Evolutionary conservation across 306 rosid species (phyloP).

Genomic region (Cucumis cinereus): DNA sequence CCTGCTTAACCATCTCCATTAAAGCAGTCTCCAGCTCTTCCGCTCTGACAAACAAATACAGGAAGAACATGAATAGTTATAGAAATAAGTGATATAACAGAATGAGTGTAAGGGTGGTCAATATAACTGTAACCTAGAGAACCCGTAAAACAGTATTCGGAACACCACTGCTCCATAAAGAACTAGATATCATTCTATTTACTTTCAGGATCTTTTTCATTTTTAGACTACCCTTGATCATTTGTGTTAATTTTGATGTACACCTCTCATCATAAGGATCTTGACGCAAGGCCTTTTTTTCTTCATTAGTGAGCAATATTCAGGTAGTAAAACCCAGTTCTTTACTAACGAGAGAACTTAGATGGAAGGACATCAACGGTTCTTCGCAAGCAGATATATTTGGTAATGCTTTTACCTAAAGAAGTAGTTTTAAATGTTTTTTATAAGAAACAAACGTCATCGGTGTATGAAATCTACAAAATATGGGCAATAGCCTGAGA

Average conservation of each 20-base stretch:
- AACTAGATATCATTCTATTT: background rate
- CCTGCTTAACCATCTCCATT: constrained; percentile 97
- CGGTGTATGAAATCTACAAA: too few relatives aligned
- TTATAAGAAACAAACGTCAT: too few relatives aligned
- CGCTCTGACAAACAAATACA: constrained; percentile 37
- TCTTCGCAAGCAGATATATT: background rate
- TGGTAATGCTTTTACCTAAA: background rate
- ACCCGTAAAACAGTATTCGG: background rate
- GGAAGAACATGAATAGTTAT: too few relatives aligned
- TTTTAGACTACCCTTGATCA: background rate
- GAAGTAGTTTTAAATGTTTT: background rate
- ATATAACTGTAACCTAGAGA: background rate
- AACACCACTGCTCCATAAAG: background rate
- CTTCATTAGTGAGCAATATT: background rate
- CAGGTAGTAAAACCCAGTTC: background rate
- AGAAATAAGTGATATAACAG: background rate
- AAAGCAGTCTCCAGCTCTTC: constrained; percentile 98
- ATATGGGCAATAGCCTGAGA: too few relatives aligned
- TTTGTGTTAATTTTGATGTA: background rate
- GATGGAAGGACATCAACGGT: background rate
- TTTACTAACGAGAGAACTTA: background rate
- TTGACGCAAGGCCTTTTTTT: background rate
- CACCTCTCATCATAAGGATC: background rate
- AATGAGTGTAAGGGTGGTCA: background rate
- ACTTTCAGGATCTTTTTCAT: background rate